Evolutionary conservation across 768 basidiomycete genomes (phyloP).

Genomic region (Suillus brevipes): DNA sequence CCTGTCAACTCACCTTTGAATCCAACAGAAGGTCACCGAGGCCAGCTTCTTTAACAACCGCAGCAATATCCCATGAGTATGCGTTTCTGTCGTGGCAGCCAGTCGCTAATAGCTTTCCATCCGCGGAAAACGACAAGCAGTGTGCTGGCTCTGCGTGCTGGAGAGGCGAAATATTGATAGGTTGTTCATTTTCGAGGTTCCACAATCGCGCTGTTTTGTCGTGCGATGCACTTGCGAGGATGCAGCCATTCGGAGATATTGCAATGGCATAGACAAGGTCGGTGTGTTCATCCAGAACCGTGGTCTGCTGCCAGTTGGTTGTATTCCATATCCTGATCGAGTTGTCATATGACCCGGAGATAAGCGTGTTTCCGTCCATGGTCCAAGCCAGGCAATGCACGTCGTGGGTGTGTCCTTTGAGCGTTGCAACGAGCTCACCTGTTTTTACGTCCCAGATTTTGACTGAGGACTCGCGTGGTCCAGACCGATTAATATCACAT

Average conservation of each 20-base stretch:
- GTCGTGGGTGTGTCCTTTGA: not conserved
- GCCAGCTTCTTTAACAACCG: not conserved
- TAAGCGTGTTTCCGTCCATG: not conserved
- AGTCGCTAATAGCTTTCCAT: no score
- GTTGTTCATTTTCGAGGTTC: not conserved
- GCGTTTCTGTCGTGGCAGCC: not conserved
- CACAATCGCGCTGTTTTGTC: no score
- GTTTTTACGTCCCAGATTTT: not conserved
- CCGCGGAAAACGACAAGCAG: no score
- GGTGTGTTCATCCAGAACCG: not conserved
- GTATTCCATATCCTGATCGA: not conserved
- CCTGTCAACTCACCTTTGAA: no score
- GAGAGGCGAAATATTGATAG: no score
- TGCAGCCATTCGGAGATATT: not conserved
- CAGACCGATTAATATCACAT: no score
- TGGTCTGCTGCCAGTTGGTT: not conserved
- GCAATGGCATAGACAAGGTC: rapidly evolving
- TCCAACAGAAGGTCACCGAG: no score
- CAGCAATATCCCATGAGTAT: not conserved
- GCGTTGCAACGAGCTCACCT: not conserved
- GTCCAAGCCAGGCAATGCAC: not conserved
- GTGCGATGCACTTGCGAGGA: no score
- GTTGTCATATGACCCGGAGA: not conserved
- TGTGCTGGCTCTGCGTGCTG: no score
- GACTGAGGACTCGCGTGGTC: no score